Evolutionary conservation across 1,139 yeast species (phyloP).

Genomic region (Geotrichum candidum): DNA sequence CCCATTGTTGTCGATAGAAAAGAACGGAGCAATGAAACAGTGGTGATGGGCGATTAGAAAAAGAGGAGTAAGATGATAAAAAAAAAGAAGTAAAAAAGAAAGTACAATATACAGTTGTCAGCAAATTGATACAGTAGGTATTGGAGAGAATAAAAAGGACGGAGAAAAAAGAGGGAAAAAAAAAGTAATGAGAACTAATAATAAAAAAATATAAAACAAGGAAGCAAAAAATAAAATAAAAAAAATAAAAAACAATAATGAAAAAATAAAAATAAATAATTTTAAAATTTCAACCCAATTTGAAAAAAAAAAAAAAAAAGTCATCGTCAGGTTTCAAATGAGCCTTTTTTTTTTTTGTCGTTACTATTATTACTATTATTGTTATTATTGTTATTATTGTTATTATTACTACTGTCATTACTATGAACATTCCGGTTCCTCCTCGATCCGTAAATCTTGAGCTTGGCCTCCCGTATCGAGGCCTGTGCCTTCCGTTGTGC

Average conservation of each 20-base stretch:
- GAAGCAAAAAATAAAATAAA: neutral
- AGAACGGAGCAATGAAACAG: neutral
- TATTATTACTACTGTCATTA: too few species aligned
- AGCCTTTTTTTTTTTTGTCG: neutral
- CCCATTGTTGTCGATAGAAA: slow-evolving; percentile 29
- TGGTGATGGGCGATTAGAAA: neutral
- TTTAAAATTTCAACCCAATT: neutral
- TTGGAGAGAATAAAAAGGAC: neutral
- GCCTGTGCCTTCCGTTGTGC: neutral
- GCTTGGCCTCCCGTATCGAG: neutral
- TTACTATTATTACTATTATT: too few species aligned
- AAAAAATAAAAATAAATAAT: neutral
- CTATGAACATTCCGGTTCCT: neutral
- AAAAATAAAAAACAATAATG: neutral
- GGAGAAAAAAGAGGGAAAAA: neutral
- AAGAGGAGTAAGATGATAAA: neutral
- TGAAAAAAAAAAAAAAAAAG: neutral
- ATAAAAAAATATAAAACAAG: neutral
- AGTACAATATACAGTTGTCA: neutral
- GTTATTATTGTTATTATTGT: too few species aligned
- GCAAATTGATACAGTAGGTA: neutral
- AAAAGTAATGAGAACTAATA: neutral
- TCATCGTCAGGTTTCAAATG: neutral
- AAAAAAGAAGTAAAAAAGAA: neutral
- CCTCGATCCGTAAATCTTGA: neutral